phyloP scores from a whole-genome alignment of 2,329 filamentous ascomycete species.

The Fusarium graminum region DNA sequence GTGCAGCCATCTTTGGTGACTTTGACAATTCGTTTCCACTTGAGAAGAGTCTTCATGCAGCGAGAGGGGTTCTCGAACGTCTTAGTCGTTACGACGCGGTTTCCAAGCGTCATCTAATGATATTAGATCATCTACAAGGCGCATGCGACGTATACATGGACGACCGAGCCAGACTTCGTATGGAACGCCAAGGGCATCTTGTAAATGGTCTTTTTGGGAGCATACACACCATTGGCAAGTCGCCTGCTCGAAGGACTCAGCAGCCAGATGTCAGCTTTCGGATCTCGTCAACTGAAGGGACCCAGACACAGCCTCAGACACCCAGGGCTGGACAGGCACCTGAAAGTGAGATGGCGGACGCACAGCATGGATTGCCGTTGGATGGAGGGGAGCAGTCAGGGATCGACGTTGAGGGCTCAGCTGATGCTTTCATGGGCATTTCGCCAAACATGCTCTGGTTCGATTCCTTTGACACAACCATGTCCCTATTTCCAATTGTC shows the following conservation, averaged over 20 bases:
- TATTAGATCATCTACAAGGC: constrained; percentile 43
- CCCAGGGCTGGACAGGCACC: background rate
- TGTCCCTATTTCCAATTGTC: constrained; percentile 46
- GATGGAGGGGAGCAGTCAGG: constrained; percentile 23
- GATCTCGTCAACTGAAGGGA: background rate
- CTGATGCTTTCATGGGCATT: constrained; percentile 43
- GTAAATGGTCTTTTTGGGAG: constrained; percentile 46
- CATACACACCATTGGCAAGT: constrained; percentile 42
- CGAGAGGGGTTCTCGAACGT: constrained; percentile 43
- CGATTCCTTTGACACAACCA: constrained; percentile 46
- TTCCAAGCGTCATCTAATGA: constrained; percentile 43
- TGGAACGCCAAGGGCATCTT: constrained; percentile 44
- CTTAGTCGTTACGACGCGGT: constrained; percentile 43
- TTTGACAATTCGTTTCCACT: constrained; percentile 55
- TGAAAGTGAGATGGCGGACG: constrained; percentile 3
- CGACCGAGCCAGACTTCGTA: constrained; percentile 38
- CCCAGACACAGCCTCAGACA: constrained; percentile 12
- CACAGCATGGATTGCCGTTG: constrained; percentile 2
- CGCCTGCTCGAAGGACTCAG: constrained; percentile 1
- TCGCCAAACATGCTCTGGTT: constrained; percentile 48
- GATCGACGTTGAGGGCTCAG: constrained; percentile 18
- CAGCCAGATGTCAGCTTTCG: background rate
- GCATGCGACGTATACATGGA: constrained; percentile 46
- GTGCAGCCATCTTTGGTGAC: constrained; percentile 60
- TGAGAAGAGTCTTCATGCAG: constrained; percentile 44